Percentiles rank a stretch among this genome's conserved stretches.
These are phyloP conservation scores for Phytophthora vignae DNA, from an alignment of 352 stramenopile species.

Conservation along the genomic window DNA sequence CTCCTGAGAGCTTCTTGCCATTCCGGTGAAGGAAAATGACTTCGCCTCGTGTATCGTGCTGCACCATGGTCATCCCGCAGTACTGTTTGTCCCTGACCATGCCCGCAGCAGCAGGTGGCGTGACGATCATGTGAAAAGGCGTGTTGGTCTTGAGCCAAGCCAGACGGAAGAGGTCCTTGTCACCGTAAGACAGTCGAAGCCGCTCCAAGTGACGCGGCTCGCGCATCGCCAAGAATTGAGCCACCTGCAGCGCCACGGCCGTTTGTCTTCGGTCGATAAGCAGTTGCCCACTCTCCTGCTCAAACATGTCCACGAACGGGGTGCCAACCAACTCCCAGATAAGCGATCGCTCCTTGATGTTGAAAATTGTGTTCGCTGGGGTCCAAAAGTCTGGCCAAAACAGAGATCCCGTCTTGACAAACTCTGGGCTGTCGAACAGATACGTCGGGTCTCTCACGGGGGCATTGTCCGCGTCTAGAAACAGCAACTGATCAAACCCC, in stretches of 20 bases:
- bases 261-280: conserved; percentile 56
- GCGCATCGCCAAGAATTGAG: conserved; percentile 54
- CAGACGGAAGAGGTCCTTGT: conserved; percentile 68
- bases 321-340: conserved; percentile 80
- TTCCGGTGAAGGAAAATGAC: conserved; percentile 66
- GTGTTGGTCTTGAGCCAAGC: conserved; percentile 62
- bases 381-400: conserved; percentile 90
- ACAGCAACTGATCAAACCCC: conserved; percentile 55
- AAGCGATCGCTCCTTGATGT: conserved; percentile 56
- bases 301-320: conserved; percentile 85
- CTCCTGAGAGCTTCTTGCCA: conserved; percentile 46
- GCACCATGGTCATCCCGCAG: conserved; percentile 59
- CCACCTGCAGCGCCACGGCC: conserved; percentile 21
- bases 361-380: conserved; percentile 70
- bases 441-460: conserved; percentile 82
- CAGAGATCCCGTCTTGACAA: conserved; percentile 54
- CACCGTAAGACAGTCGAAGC: conserved; percentile 50
- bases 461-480: conserved; percentile 84
- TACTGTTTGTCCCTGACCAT: conserved; percentile 43
- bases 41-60: conserved; percentile 33
- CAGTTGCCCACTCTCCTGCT: conserved; percentile 82
- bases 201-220: conserved; percentile 41
- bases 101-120: conserved; percentile 44
- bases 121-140: conserved; percentile 56
- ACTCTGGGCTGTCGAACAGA: conserved; percentile 73